Conservation (phyloP, 805 yeast genomes). For the Candida verbasci region DNA sequence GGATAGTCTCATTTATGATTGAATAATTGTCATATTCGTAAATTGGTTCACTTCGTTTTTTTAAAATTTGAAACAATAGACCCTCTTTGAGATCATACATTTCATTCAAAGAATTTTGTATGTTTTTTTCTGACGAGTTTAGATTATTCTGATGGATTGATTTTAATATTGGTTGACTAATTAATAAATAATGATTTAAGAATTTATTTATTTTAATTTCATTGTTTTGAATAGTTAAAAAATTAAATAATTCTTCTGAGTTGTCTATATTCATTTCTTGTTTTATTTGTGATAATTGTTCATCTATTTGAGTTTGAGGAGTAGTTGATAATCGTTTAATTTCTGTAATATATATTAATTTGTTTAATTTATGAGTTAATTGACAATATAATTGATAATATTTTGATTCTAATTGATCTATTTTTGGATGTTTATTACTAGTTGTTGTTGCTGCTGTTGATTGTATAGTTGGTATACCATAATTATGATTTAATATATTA, state of each 20-base stretch:
- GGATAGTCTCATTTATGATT: conserved; percentile 8
- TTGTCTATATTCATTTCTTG: conserved; percentile 9
- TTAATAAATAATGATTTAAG: conserved; percentile 21
- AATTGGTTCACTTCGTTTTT: conserved; percentile 4
- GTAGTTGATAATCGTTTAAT: conserved; percentile 15
- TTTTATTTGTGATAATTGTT: conserved; percentile 12
- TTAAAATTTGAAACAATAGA: conserved; percentile 12
- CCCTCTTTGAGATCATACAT: conserved; percentile 16
- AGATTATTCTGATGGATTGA: conserved; percentile 26
- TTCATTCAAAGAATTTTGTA: conserved; percentile 18
- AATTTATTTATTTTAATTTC: conserved; percentile 20
- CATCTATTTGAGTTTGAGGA: conserved; percentile 13
- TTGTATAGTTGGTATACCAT: conserved; percentile 26
- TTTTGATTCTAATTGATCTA: conserved; percentile 18
- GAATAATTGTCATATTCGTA: conserved; percentile 2
- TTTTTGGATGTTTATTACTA: conserved; percentile 4
- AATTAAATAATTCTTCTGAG: conserved; percentile 13
- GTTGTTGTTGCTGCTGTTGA: conserved; percentile 1
- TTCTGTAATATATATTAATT: conserved; percentile 25
- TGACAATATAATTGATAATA: conserved; percentile 21
- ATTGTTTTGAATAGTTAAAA: conserved; percentile 16
- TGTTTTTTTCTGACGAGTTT: conserved; percentile 21
- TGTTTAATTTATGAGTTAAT: conserved; percentile 20
- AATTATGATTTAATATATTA: conserved; percentile 24
- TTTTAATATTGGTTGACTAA: conserved; percentile 28